Evolutionary conservation across 768 basidiomycete species (phyloP), one percentile per base, ranked within the genome.

Genomic region (Leucocoprinus leucothites): DNA sequence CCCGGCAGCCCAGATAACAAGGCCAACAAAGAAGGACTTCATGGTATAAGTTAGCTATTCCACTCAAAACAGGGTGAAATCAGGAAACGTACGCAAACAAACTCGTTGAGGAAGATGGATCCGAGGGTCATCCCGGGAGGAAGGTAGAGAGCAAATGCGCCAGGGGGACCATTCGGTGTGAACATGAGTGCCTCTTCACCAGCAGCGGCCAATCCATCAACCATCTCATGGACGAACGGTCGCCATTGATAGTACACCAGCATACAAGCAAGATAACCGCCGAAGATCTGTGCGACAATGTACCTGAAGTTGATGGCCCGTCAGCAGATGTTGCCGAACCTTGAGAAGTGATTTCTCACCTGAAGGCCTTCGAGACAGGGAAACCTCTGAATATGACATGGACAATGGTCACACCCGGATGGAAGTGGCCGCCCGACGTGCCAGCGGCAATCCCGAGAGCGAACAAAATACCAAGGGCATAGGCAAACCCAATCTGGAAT

Each of bases 391-490:
- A 80, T 13, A 86, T 9, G 16, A 74, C 69, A 41, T 77, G 68
- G 7, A 77, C 67, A 45, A 87, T 69, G 2, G 85, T 83, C 19
- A 88, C 74, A 46, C 79, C 76, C 1, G 89, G 90, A 51, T 76
- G 84, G 64, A 88, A 82, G 61, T 88, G 86, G 19, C 84, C 80
- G 9, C 82, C 82, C 11, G 83, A 86, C 0, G 84, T 76, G 16
- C 77, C 65, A 3, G 68, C 69, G 48, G 79, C 84, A 24, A 84
- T 67, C 8, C 68, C 65, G 49, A 87, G 63, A 0, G 86, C 86
- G 47, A 86, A 74, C 13, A 84, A 59, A 57, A 86, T 83, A 22
- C 86, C 86, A 34, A 78, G 67, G 3, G 77, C 74, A 66, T 87
- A 88, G 0, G 74, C 79, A 28, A 82, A 61, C 24, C 84, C 86